Base-by-base conservation (phyloP, 1,284 basidiomycete species). In the Thecaphora thlaspeos region DNA sequence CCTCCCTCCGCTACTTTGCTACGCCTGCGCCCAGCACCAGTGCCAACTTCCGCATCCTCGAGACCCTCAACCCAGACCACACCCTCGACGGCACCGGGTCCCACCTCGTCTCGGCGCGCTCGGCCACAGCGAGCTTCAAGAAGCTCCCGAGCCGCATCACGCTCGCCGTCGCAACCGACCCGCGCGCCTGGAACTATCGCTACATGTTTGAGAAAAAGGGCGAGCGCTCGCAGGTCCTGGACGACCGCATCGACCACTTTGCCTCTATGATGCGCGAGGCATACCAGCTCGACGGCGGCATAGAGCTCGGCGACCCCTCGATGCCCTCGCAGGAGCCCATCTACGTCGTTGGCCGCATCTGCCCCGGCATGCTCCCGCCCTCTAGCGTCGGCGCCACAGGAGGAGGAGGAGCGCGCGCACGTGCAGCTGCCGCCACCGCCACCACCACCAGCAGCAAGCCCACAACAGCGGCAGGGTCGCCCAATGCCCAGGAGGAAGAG, bases 191-290 rank as follows among this genome's bases (percentile, higher is more conserved):
- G 73, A 67, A 68, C 34, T 75, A 75, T 46, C 62, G 75, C 3
- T 77, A 77, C 55, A 75, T 75, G 73, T 77, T 75, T 47, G 73
- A 76, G 32, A 70, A 70, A 23, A 74, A 74, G 37, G 73, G 62
- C 22, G 71, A 75, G 42, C 59, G 71, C 9, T 62, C 61, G 10
- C 59, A 64, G 17, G 61, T 61, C 1, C 57, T 76, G 19, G 74
- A 76, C 44, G 68, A 73, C 36, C 62, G 64, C 2, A 66, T 76
- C 41, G 69, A 73, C 41, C 51, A 63, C 1, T 62, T 67, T 40
- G 69, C 67, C 11, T n/a, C 63, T 8, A 18, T 68, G 4, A 41
- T 76, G 14, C 61, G 67, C 18, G 47, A 46, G n/a, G 57, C 71
- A 1, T 76, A 73, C 42, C 37, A 23, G 3, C 43, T 75, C 30